These are phyloP conservation scores for Rhinocladiella similis DNA, from an alignment of 2,329 filamentous ascomycete genomes.

Conservation along the genomic window DNA sequence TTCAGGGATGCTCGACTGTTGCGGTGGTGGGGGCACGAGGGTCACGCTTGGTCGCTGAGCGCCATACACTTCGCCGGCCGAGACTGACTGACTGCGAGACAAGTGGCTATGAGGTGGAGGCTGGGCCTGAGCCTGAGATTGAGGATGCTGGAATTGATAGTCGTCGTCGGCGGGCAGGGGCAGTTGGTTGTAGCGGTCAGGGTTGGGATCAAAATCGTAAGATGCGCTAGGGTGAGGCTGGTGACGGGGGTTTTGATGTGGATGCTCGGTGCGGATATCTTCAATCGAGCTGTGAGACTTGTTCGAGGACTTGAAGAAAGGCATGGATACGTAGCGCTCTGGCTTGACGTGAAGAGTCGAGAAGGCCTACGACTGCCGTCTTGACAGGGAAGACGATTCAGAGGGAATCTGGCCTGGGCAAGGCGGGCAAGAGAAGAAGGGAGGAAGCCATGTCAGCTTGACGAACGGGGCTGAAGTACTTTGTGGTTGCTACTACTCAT, in stretches of 20 bases:
- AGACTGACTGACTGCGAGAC: slow-evolving; percentile 21
- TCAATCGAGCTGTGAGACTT: slow-evolving; percentile 32
- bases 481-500: not conserved
- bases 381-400: slow-evolving; percentile 1
- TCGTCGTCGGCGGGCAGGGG: slow-evolving; percentile 10
- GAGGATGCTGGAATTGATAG: slow-evolving; percentile 15
- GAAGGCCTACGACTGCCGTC: slow-evolving; percentile 2
- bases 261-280: slow-evolving; percentile 18
- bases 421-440: not conserved
- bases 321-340: slow-evolving; percentile 23
- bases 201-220: slow-evolving; percentile 7
- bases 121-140: slow-evolving; percentile 20
- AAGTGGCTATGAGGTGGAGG: slow-evolving; percentile 17
- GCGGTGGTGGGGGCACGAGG: slow-evolving; percentile 21
- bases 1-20: slow-evolving; percentile 18
- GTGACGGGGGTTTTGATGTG: slow-evolving; percentile 5
- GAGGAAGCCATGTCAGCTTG: not conserved
- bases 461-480: not conserved
- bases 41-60: slow-evolving; percentile 25
- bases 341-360: not conserved
- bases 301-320: slow-evolving; percentile 29
- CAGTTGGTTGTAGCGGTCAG: slow-evolving; percentile 15
- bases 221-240: slow-evolving; percentile 11
- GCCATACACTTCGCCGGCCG: slow-evolving; percentile 21
- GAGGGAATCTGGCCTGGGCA: not conserved